These are phyloP conservation scores for Byssochlamys sp. DNA, from an alignment of 2,329 filamentous ascomycete genomes.

Conservation along the genomic window DNA sequence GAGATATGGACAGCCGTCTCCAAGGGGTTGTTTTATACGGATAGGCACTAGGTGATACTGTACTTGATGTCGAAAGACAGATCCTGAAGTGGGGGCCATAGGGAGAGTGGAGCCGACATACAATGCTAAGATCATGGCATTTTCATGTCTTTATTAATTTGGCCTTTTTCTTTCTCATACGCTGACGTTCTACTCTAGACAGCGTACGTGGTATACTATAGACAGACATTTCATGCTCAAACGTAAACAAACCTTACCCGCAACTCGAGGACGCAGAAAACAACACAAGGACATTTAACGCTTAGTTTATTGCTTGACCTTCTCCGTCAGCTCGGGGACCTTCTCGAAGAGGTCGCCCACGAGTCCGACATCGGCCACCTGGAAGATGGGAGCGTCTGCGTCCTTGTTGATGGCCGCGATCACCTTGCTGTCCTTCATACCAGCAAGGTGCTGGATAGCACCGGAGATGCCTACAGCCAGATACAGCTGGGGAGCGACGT, in stretches of 20 bases:
- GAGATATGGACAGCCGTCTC: no score
- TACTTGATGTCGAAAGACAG: no score
- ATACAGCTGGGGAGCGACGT: constrained; percentile 91
- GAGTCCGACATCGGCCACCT: constrained; percentile 89
- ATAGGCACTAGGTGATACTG: no score
- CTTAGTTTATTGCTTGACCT: constrained; percentile 54
- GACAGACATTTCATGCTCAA: neutral
- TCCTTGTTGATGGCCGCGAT: constrained; percentile 99
- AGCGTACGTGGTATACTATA: neutral
- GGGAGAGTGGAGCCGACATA: no score
- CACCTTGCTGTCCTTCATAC: constrained; percentile 99
- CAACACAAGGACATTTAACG: neutral
- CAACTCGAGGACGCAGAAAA: neutral
- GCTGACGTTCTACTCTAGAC: neutral
- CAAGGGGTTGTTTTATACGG: no score
- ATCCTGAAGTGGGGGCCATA: no score
- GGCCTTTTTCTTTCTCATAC: neutral
- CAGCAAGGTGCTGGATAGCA: constrained; percentile 93
- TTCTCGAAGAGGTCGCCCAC: constrained; percentile 93
- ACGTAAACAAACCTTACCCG: neutral
- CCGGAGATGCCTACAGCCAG: constrained; percentile 92
- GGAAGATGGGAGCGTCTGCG: constrained; percentile 91
- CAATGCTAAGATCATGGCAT: no score
- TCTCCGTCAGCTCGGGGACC: constrained; percentile 91
- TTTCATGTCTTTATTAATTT: constrained; percentile 3